Evolutionary conservation across 805 yeast species (phyloP), one percentile per base, ranked within the genome.

Genomic region (Torulaspora delbrueckii): DNA sequence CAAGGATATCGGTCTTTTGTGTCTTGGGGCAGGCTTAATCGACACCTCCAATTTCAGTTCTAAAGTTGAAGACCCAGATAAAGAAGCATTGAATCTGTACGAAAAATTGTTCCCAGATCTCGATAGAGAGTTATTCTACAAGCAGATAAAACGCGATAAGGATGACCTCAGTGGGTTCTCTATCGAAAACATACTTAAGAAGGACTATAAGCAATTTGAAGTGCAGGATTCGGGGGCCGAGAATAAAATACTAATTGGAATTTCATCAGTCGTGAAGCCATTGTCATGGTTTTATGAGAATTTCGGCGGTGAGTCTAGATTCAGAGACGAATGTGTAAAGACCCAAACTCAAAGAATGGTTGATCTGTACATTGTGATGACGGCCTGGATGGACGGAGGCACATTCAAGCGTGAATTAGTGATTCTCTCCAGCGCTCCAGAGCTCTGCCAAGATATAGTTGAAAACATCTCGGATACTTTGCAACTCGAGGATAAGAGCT

Each of bases 121-220:
- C 12, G 61, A 62, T 32, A 37, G 46, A 12, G 46, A 56, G 0
- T 28, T 41, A 4, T 66, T 60, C 40, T 77, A 56, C 54, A 47
- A 58, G 4, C 55, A 57, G 2, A 57, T 81, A 19, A 69, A 63
- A 38, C 51, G 55, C 2, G 79, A 81, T 14, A 90, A 88, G 60
- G 74, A 74, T 46, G 78, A 86, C 57, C 68, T 90, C 30, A 60
- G 63, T 2, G 89, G 87, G 0, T 70, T 93, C 30, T 57, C 77
- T 1, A 63, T 80, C 4, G 55, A 55, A 4, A 95, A 88, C 42
- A 64, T 93, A 5, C 68, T 93, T 32, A 70, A 82, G 37, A 90
- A 89, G 63, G 99, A 91, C 61, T 91, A 86, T 66, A 91, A 91
- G 60, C 79, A 79, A 57, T 89, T 84, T 68, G 64, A 59, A 4